Evolutionary conservation across 2,329 filamentous ascomycete species (phyloP).

Genomic region (Ploettnerulaceae sp.): DNA sequence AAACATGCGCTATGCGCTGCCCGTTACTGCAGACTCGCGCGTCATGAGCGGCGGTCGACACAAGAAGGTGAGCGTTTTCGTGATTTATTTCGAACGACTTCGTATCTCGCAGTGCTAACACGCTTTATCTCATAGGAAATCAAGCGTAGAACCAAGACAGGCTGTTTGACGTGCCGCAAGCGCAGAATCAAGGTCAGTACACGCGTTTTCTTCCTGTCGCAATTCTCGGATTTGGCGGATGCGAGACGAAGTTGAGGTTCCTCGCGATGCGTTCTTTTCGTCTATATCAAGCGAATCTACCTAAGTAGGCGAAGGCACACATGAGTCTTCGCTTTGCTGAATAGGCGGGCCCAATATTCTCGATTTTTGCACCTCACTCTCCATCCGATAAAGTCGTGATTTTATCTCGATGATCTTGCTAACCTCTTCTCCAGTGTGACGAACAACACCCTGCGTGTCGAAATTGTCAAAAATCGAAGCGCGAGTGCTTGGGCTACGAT

Average conservation of each 20-base stretch:
- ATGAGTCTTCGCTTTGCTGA: conserved; percentile 24
- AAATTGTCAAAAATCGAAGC: conserved; percentile 85
- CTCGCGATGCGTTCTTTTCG: conserved; percentile 34
- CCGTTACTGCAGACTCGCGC: conserved; percentile 43
- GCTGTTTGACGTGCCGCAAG: conserved; percentile 61
- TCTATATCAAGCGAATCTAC: conserved; percentile 36
- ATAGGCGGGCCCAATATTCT: conserved; percentile 2
- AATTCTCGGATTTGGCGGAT: conserved; percentile 21
- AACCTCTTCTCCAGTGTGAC: conserved; percentile 67
- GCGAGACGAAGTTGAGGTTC: conserved; percentile 28
- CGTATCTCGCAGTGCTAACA: conserved; percentile 26
- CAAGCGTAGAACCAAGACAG: conserved; percentile 69
- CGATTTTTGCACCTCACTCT: conserved; percentile 1
- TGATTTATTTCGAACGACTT: conserved; percentile 8
- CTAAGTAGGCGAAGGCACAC: conserved; percentile 36
- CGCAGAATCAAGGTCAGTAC: conserved; percentile 67
- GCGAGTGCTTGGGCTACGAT: conserved; percentile 81
- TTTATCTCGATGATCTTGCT: conserved; percentile 8
- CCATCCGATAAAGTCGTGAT: no score
- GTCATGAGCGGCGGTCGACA: conserved; percentile 59
- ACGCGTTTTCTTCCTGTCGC: conserved; percentile 9
- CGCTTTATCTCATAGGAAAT: conserved; percentile 50
- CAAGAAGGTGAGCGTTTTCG: conserved; percentile 39
- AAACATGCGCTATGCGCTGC: conserved; percentile 51
- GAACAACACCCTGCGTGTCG: conserved; percentile 90